These are phyloP conservation scores for Kwoniella europaea DNA, from an alignment of 768 basidiomycete genomes.

Conservation along the genomic window DNA sequence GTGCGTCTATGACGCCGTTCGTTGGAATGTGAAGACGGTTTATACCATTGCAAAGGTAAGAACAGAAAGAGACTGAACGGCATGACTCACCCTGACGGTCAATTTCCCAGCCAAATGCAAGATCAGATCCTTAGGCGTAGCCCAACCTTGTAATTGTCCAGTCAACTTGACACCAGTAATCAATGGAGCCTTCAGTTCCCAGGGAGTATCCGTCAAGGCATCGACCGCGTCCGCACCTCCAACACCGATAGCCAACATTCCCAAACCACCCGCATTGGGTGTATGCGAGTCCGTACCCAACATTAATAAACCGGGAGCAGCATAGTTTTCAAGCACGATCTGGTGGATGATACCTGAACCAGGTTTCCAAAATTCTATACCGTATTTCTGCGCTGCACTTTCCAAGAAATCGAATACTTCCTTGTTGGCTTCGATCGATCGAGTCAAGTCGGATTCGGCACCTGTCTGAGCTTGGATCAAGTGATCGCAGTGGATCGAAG, in stretches of 20 bases:
- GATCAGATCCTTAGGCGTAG: constrained; percentile 94
- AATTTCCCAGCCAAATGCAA: constrained; percentile 91
- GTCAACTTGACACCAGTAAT: constrained; percentile 82
- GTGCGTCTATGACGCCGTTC: no score
- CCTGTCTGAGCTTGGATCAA: constrained; percentile 92
- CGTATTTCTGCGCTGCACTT: constrained; percentile 70
- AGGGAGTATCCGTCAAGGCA: constrained; percentile 95
- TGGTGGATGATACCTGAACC: constrained; percentile 85
- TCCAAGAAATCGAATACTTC: constrained; percentile 98
- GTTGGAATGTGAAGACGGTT: no score
- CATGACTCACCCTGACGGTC: constrained; percentile 76
- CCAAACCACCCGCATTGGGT: constrained; percentile 95
- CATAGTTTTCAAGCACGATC: constrained; percentile 96
- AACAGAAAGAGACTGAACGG: background rate
- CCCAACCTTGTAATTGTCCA: constrained; percentile 86
- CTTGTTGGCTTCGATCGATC: constrained; percentile 83
- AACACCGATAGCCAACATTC: constrained; percentile 96
- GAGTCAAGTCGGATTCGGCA: constrained; percentile 74
- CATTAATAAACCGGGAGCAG: constrained; percentile 93
- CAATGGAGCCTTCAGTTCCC: constrained; percentile 92
- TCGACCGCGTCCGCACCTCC: constrained; percentile 95
- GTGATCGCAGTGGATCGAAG: constrained; percentile 92
- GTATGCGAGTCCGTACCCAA: constrained; percentile 84
- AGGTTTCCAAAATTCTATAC: constrained; percentile 97
- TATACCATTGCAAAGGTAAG: background rate